Evolutionary conservation across 148 eudicot genomes (phyloP).

Genomic region (Rhododendron vialii): DNA sequence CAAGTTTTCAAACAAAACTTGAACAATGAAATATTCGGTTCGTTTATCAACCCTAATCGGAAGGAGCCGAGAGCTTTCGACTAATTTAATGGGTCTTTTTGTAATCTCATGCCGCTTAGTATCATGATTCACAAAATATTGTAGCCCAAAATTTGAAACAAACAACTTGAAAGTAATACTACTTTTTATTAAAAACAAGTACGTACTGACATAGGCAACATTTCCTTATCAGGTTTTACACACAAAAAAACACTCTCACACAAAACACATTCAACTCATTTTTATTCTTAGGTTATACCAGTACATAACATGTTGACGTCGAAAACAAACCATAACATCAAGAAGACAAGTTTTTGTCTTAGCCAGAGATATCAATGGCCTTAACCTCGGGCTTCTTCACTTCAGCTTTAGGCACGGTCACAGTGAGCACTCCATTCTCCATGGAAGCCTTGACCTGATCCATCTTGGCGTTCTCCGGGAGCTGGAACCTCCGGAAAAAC

Average conservation of each 20-base stretch:
- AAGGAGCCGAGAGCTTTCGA: no score
- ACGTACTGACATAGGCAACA: neutral
- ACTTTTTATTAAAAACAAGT: neutral
- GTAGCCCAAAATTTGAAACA: neutral
- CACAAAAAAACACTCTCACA: neutral
- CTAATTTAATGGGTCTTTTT: no score
- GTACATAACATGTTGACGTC: neutral
- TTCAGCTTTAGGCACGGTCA: neutral
- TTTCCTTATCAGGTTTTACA: neutral
- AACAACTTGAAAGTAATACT: neutral
- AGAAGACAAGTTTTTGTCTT: neutral
- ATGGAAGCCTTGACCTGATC: conserved; percentile 1
- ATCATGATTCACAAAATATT: neutral
- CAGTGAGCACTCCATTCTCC: conserved; percentile 7
- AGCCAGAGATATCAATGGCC: neutral
- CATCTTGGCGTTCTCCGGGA: conserved; percentile 2
- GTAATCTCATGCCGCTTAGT: no score
- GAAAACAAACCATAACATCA: neutral
- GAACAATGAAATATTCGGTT: no score
- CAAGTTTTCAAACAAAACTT: no score
- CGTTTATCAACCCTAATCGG: no score
- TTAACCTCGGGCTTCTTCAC: conserved; percentile 5
- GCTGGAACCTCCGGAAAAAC: neutral
- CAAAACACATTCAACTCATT: neutral
- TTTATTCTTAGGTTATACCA: neutral